These are phyloP conservation scores for Gnaphalium uliginosum DNA, from an alignment of 129 eudicot species.

Conservation along the genomic window DNA sequence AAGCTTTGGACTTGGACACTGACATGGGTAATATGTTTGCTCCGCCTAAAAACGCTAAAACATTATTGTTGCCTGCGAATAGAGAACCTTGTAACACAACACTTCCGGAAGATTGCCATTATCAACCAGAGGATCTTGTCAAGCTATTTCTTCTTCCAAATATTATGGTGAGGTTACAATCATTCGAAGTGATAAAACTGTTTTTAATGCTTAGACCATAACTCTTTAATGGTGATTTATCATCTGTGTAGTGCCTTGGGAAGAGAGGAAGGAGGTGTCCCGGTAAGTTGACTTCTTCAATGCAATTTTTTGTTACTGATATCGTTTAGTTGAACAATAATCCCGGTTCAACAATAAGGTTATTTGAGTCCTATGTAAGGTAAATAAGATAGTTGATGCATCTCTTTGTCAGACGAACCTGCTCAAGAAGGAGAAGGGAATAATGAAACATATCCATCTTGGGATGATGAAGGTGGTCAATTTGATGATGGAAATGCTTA, in stretches of 20 bases:
- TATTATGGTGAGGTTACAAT: constrained; percentile 46
- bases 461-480: constrained; percentile 65
- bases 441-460: constrained; percentile 39
- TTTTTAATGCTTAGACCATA: background rate
- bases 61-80: constrained; percentile 51
- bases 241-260: constrained; percentile 52
- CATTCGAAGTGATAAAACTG: background rate
- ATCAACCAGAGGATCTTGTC: constrained; percentile 69
- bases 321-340: background rate
- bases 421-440: constrained; percentile 34
- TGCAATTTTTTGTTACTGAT: background rate
- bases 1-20: constrained; percentile 34
- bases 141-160: constrained; percentile 68
- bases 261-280: constrained; percentile 44
- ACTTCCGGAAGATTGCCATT: constrained; percentile 80
- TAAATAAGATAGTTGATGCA: constrained; percentile 17
- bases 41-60: constrained; percentile 59
- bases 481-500: constrained; percentile 54
- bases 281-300: constrained; percentile 45
- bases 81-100: constrained; percentile 40
- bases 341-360: background rate
- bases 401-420: constrained; percentile 30
- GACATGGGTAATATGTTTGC: constrained; percentile 40
- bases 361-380: background rate
- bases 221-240: background rate